A percentile compares a stretch with the other conserved stretches of the same genome.
Evolutionary conservation across 164 flowering plant species (phyloP).

Genomic region (Houttuynia cordata): DNA sequence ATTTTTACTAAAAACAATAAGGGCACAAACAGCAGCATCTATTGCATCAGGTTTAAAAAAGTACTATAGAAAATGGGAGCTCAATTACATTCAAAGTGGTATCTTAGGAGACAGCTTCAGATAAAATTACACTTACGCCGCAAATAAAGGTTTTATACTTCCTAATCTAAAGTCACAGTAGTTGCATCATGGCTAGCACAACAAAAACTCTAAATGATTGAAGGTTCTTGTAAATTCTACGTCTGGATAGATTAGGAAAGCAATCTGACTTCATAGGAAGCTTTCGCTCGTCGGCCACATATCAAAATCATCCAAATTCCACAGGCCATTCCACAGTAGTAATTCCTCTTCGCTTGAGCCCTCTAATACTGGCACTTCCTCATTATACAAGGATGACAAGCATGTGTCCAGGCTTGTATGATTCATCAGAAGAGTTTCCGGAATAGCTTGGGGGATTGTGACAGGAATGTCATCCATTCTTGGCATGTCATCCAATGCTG

Average conservation of each 20-base stretch:
- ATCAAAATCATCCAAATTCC: slow-evolving; percentile 45
- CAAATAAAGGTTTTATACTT: too few relatives aligned
- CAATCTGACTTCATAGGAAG: slow-evolving; percentile 1
- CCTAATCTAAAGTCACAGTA: too few relatives aligned
- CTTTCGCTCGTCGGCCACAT: slow-evolving; percentile 19
- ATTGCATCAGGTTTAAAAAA: too few relatives aligned
- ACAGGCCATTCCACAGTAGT: slow-evolving; percentile 44
- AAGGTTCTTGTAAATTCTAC: not conserved
- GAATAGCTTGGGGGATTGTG: slow-evolving; percentile 10
- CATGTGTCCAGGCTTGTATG: slow-evolving; percentile 20
- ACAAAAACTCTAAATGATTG: too few relatives aligned
- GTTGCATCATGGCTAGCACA: too few relatives aligned
- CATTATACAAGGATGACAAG: slow-evolving; percentile 13
- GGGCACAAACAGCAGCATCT: too few relatives aligned
- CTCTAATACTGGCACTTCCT: slow-evolving; percentile 12
- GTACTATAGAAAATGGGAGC: too few relatives aligned
- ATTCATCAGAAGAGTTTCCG: slow-evolving; percentile 11
- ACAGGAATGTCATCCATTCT: not conserved
- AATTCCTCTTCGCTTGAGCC: slow-evolving; percentile 19
- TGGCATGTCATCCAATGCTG: slow-evolving; percentile 13
- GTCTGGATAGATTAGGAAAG: slow-evolving; percentile 5
- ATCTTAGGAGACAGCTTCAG: too few relatives aligned
- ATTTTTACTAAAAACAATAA: too few relatives aligned
- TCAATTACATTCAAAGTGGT: too few relatives aligned
- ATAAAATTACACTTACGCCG: too few relatives aligned